Base-by-base conservation (phyloP, 1,284 basidiomycete genomes). In the Neonothopanus nambi region DNA sequence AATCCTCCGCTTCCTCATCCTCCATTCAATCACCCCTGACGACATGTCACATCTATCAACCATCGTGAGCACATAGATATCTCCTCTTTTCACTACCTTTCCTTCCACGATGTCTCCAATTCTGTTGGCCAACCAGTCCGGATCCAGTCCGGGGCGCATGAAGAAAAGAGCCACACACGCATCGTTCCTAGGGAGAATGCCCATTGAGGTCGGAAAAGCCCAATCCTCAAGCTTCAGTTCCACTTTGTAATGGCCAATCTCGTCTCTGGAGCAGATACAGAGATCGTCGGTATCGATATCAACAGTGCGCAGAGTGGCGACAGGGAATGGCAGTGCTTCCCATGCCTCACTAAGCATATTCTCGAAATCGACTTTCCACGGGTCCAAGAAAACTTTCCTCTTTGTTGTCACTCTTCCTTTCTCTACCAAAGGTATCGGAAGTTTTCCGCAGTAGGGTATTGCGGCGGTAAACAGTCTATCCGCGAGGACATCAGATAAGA, bases 371-470 rank as follows among this genome's bases (percentile, higher is more conserved):
- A n/a, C n/a, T n/a, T n/a, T n/a, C n/a, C n/a, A n/a, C n/a, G n/a
- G n/a, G n/a, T n/a, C n/a, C n/a, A n/a, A n/a, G n/a, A n/a, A n/a
- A n/a, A n/a, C n/a, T n/a, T n/a, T n/a, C n/a, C 67, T n/a, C n/a
- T n/a, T n/a, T n/a, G n/a, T n/a, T n/a, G n/a, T n/a, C n/a, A n/a
- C n/a, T n/a, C 5, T 43, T 43, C 12, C 60, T 41, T 36, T 73
- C 66, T 9, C 55, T 58, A 9, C 67, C 43, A 2, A 70, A 69
- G 18, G 68, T 68, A n/a, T n/a, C 4, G 71, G 70, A 38, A 63
- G 55, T 1, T 38, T 26, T 7, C 54, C 64, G 6, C 57, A 48
- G 56, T 69, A 73, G 5, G 63, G 60, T 8, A 56, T 51, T 54
- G 62, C 59, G 33, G 68, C 64, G n/a, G 65, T 65, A 28, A 59